These are phyloP conservation scores for Lodderomyces parapsilosis DNA, from an alignment of 1,139 yeast genomes.

Conservation along the genomic window DNA sequence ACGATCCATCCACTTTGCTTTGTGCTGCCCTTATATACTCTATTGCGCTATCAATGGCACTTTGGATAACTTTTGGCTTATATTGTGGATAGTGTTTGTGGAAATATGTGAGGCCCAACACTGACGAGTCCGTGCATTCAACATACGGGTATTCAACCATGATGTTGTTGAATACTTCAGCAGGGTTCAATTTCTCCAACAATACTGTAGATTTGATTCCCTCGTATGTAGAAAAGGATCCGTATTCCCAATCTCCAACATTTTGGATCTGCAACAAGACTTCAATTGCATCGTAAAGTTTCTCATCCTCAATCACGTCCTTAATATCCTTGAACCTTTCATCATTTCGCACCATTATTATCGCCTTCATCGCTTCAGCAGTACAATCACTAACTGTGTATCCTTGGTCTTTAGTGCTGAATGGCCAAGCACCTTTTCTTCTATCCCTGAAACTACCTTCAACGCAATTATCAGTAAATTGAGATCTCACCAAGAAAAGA, in stretches of 20 bases:
- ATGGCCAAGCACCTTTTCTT: constrained; percentile 95
- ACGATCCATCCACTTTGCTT: constrained; percentile 71
- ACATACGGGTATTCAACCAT: constrained; percentile 99
- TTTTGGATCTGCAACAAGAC: constrained; percentile 64
- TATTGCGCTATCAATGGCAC: constrained; percentile 72
- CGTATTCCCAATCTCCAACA: constrained; percentile 75
- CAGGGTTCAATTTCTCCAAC: constrained; percentile 82
- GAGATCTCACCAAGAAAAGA: constrained; percentile 74
- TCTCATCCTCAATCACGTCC: constrained; percentile 19
- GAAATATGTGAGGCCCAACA: constrained; percentile 83
- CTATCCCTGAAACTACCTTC: constrained; percentile 80
- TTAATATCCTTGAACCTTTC: constrained; percentile 41
- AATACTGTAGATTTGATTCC: constrained; percentile 77
- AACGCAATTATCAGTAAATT: constrained; percentile 78
- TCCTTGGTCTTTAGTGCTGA: constrained; percentile 93
- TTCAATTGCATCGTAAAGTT: constrained; percentile 70
- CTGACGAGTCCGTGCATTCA: constrained; percentile 96
- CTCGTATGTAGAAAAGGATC: constrained; percentile 93
- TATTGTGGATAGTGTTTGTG: constrained; percentile 61
- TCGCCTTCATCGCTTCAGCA: constrained; percentile 92
- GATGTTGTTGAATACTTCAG: constrained; percentile 95
- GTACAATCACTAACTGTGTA: constrained; percentile 97
- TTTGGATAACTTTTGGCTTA: constrained; percentile 59
- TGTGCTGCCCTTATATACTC: constrained; percentile 70
- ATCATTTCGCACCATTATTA: constrained; percentile 82